Evolutionary conservation across 148 eudicot species (phyloP).

Genomic region (Rhododendron williamsianum): DNA sequence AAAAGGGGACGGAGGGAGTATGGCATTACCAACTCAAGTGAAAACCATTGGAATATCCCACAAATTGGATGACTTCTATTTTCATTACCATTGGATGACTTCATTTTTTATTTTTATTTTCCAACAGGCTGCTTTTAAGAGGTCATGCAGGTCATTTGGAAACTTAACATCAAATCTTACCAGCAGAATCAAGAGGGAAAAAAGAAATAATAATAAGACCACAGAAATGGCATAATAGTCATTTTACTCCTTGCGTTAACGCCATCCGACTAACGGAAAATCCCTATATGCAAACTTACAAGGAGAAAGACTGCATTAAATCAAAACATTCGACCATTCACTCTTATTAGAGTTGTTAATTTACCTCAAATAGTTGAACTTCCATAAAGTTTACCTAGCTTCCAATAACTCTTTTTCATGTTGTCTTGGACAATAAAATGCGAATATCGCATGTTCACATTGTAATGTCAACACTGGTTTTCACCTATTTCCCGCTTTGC

Average conservation of each 20-base stretch:
- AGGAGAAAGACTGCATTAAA: neutral
- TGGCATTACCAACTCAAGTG: no score
- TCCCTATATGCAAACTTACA: neutral
- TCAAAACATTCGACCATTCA: neutral
- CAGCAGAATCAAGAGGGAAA: no score
- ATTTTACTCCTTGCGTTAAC: neutral
- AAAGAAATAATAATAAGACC: neutral
- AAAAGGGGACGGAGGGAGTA: no score
- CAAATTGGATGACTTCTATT: no score
- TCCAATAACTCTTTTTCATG: no score
- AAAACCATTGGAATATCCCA: neutral
- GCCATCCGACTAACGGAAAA: neutral
- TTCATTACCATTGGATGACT: no score
- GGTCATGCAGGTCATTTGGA: neutral
- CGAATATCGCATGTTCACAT: neutral
- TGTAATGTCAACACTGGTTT: neutral
- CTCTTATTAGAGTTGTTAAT: neutral
- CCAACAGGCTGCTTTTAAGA: neutral
- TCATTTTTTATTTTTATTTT: no score
- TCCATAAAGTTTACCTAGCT: neutral
- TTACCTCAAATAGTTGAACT: neutral
- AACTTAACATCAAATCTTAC: neutral
- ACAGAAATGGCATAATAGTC: neutral
- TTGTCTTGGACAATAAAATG: neutral
- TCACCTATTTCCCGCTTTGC: neutral